Percentiles rank a stretch among this genome's conserved stretches.
phyloP scores from a whole-genome alignment of 495 filamentous ascomycete genomes.

The Bacidia rubella region DNA sequence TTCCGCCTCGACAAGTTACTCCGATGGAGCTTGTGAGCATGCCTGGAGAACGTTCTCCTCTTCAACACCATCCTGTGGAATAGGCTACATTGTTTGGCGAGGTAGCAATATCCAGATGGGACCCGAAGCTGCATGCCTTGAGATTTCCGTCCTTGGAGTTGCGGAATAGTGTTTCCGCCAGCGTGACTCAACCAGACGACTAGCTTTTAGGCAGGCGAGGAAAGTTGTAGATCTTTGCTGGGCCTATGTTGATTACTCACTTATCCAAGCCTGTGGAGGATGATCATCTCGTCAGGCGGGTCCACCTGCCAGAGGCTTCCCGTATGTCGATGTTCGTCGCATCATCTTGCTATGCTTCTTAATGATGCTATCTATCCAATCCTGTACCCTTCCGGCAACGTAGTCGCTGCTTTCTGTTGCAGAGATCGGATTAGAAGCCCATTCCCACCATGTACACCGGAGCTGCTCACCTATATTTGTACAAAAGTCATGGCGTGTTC shows the following conservation, averaged over 20 bases:
- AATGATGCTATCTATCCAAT: conserved; percentile 17
- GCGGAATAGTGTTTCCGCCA: background rate
- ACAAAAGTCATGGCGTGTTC: conserved; percentile 71
- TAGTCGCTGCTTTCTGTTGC: conserved; percentile 12
- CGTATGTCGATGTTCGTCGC: background rate
- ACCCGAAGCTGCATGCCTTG: too few species aligned
- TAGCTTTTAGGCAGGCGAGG: too few species aligned
- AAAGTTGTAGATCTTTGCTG: too few species aligned
- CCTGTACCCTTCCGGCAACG: conserved; percentile 14
- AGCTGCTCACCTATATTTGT: conserved; percentile 44
- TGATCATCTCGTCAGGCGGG: background rate
- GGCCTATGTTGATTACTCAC: too few species aligned
- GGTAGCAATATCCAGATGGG: too few species aligned
- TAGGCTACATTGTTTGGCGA: too few species aligned
- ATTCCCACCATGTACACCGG: too few species aligned
- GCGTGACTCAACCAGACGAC: background rate
- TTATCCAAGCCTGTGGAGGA: background rate
- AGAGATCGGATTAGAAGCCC: background rate
- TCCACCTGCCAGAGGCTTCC: background rate
- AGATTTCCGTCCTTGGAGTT: too few species aligned
- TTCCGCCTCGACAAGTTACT: too few species aligned
- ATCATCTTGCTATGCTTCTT: conserved; percentile 9
- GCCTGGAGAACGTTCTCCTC: too few species aligned
- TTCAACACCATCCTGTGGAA: too few species aligned
- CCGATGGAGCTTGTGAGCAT: too few species aligned